Evolutionary conservation across 257 asterid species (phyloP).

Genomic region (Plantago ovata): DNA sequence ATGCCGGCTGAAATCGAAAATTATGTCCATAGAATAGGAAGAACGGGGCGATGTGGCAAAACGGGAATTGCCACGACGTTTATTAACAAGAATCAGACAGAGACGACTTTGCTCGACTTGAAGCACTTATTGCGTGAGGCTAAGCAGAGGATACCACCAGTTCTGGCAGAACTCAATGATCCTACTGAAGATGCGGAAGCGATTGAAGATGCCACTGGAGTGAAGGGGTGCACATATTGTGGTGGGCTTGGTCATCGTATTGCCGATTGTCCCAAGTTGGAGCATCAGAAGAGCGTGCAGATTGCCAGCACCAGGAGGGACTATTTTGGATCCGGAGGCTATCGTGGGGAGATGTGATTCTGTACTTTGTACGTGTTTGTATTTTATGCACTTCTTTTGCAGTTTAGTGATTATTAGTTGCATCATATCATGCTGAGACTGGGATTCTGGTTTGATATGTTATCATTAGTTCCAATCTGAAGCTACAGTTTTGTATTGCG

Average conservation of each 20-base stretch:
- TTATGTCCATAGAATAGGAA: slow-evolving; percentile 80
- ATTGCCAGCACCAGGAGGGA: slow-evolving; percentile 46
- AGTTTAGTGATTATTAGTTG: slow-evolving; percentile 2
- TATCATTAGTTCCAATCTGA: slow-evolving; percentile 2
- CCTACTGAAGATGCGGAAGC: slow-evolving; percentile 83
- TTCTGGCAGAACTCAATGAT: slow-evolving; percentile 70
- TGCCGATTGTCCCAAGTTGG: slow-evolving; percentile 77
- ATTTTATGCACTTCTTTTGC: background rate
- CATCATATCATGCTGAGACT: background rate
- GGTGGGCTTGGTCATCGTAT: slow-evolving; percentile 94
- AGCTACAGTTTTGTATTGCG: background rate
- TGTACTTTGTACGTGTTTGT: slow-evolving; percentile 1
- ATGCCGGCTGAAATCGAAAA: slow-evolving; percentile 93
- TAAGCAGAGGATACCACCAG: slow-evolving; percentile 87
- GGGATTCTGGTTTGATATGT: slow-evolving; percentile 6
- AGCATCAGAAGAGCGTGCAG: slow-evolving; percentile 74
- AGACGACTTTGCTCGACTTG: slow-evolving; percentile 76
- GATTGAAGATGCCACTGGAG: slow-evolving; percentile 72
- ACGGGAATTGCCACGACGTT: slow-evolving; percentile 85
- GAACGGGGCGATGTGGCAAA: slow-evolving; percentile 89
- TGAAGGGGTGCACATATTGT: slow-evolving; percentile 80
- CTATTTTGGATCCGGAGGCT: slow-evolving; percentile 16
- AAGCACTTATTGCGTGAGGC: slow-evolving; percentile 85
- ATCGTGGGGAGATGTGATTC: slow-evolving; percentile 73
- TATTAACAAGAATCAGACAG: slow-evolving; percentile 79